Conservation (phyloP, 768 basidiomycete species). For the Hypholoma sublateritium region DNA sequence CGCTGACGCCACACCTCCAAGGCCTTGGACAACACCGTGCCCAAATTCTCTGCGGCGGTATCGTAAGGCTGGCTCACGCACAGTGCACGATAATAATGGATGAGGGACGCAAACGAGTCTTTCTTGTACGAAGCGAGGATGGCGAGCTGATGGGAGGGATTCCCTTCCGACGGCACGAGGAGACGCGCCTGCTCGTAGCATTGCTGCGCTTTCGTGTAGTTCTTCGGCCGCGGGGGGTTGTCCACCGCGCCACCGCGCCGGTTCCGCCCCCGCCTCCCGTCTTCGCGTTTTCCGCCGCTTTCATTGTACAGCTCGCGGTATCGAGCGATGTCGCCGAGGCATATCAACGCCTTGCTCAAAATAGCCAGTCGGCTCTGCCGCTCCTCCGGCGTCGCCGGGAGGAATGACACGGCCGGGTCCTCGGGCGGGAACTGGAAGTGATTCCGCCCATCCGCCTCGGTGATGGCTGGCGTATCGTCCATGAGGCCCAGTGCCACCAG, state of each 20-base stretch:
- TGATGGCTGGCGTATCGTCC: slow-evolving; percentile 23
- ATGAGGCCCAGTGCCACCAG: slow-evolving; percentile 60
- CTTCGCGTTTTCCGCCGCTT: slow-evolving; percentile 61
- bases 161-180: slow-evolving; percentile 86
- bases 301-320: slow-evolving; percentile 92
- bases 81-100: slow-evolving; percentile 90
- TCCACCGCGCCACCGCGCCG: slow-evolving; percentile 52
- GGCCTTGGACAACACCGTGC: slow-evolving; percentile 65
- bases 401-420: slow-evolving; percentile 35
- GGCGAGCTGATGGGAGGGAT: slow-evolving; percentile 94
- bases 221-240: slow-evolving; percentile 55
- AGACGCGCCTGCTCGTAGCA: slow-evolving; percentile 86
- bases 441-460: slow-evolving; percentile 44
- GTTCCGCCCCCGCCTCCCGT: slow-evolving; percentile 46
- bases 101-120: slow-evolving; percentile 77
- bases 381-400: slow-evolving; percentile 47
- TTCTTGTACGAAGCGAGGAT: slow-evolving; percentile 84
- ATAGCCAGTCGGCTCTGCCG: slow-evolving; percentile 68
- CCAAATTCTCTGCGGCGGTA: slow-evolving; percentile 84
- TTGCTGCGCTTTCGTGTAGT: slow-evolving; percentile 71
- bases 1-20: slow-evolving; percentile 58
- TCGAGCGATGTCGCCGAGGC: slow-evolving; percentile 91
- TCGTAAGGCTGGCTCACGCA: slow-evolving; percentile 87
- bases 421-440: slow-evolving; percentile 67
- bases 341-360: slow-evolving; percentile 85